These are phyloP conservation scores for Botrytis fragariae DNA, from an alignment of 2,329 filamentous ascomycete species.

Conservation along the genomic window DNA sequence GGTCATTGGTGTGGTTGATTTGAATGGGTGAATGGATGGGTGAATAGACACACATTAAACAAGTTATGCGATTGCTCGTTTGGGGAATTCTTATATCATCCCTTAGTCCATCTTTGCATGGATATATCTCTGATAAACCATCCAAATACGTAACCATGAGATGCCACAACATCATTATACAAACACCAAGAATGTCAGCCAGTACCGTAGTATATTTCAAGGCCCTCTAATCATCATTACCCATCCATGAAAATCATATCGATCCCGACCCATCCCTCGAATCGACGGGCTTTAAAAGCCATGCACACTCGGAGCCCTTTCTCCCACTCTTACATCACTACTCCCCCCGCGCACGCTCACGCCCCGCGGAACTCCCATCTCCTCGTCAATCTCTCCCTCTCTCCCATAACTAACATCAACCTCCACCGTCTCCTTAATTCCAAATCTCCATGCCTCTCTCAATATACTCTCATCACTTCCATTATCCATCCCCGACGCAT, in stretches of 20 bases:
- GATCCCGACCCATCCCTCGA: background rate
- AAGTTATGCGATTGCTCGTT: background rate
- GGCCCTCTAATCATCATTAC: background rate
- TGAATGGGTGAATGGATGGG: background rate
- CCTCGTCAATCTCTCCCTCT: background rate
- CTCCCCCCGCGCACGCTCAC: background rate
- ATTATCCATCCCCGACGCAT: conserved; percentile 4
- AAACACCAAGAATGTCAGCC: background rate
- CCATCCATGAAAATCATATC: background rate
- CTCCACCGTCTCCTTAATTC: conserved; percentile 10
- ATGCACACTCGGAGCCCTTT: background rate
- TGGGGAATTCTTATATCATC: background rate
- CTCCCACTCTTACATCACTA: background rate
- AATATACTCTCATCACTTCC: conserved; percentile 16
- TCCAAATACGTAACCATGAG: background rate
- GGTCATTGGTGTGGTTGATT: background rate
- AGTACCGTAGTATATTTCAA: background rate
- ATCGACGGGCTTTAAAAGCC: background rate
- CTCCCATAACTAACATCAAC: conserved; percentile 1
- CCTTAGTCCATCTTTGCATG: background rate
- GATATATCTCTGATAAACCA: background rate
- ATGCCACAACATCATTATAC: background rate
- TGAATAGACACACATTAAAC: background rate
- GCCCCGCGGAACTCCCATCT: background rate
- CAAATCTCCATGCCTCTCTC: conserved; percentile 6